Conservation (phyloP, 352 stramenopile genomes). For the Thraustotheca clavata region DNA sequence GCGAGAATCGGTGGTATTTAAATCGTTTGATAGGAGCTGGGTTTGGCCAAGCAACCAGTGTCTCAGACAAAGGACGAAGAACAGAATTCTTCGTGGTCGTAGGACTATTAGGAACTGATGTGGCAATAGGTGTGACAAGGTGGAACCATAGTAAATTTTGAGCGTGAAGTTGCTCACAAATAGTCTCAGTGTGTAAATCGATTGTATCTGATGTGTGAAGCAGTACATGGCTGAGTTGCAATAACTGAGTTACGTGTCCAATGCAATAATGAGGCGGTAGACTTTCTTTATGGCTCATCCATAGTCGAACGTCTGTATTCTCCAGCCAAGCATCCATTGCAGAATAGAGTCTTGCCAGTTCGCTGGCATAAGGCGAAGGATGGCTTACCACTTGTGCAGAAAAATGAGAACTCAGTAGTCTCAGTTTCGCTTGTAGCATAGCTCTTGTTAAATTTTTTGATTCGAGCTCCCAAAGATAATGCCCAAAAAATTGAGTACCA, state of each 20-base stretch:
- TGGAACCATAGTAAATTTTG: slow-evolving; percentile 8
- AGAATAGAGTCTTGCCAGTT: slow-evolving; percentile 58
- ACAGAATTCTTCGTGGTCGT: background rate
- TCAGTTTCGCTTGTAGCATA: slow-evolving; percentile 45
- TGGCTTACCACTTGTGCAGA: slow-evolving; percentile 54
- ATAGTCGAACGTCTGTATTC: slow-evolving; percentile 71
- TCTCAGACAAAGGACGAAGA: too few relatives aligned
- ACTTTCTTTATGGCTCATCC: slow-evolving; percentile 54
- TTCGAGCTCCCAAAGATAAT: slow-evolving; percentile 49
- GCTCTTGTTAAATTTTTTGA: slow-evolving; percentile 32
- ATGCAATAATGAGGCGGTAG: slow-evolving; percentile 73
- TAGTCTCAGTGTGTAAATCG: background rate
- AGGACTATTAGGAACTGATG: background rate
- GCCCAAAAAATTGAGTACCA: slow-evolving; percentile 43
- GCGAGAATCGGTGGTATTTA: slow-evolving; percentile 19
- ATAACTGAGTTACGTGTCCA: slow-evolving; percentile 51
- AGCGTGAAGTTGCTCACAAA: slow-evolving; percentile 15
- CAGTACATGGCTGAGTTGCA: slow-evolving; percentile 55
- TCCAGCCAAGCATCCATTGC: slow-evolving; percentile 84
- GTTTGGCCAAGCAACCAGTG: background rate
- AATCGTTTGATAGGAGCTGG: background rate
- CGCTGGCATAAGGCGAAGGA: slow-evolving; percentile 37
- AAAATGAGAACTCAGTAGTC: slow-evolving; percentile 46
- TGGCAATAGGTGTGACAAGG: background rate
- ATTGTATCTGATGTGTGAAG: slow-evolving; percentile 25